Conservation (phyloP, 352 stramenopile species). For the Pythium aphanidermatum region DNA sequence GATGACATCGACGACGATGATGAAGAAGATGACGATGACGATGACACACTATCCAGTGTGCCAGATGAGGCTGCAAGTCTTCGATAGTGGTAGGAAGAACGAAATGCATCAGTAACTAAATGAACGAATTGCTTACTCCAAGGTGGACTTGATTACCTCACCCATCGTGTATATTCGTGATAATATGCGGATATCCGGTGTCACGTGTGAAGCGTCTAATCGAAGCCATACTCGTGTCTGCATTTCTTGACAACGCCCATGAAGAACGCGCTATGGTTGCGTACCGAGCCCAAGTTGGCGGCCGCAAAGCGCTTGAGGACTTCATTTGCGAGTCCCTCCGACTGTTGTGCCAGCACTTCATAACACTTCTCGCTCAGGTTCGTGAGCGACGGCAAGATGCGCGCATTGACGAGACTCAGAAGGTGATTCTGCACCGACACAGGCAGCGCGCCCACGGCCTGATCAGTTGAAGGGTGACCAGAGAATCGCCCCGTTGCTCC, state of each 20-base stretch:
- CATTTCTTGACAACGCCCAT: slow-evolving; percentile 78
- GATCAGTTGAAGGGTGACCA: slow-evolving; percentile 17
- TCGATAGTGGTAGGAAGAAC: background rate
- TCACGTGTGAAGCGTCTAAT: slow-evolving; percentile 9
- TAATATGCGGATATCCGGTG: background rate
- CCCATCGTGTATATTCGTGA: background rate
- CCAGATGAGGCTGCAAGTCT: slow-evolving; percentile 9
- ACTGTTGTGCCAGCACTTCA: slow-evolving; percentile 68
- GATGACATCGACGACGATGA: slow-evolving; percentile 37
- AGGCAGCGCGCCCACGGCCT: slow-evolving; percentile 31
- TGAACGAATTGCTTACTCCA: too few species aligned
- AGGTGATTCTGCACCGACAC: slow-evolving; percentile 66
- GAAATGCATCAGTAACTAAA: too few species aligned
- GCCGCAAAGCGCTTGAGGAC: slow-evolving; percentile 67
- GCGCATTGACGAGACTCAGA: slow-evolving; percentile 47
- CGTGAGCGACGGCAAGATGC: slow-evolving; percentile 52
- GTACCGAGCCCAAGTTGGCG: slow-evolving; percentile 60
- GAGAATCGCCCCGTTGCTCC: slow-evolving; percentile 16
- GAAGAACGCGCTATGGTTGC: slow-evolving; percentile 78
- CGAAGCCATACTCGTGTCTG: slow-evolving; percentile 73
- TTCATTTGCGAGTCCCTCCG: slow-evolving; percentile 67
- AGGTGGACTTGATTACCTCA: background rate
- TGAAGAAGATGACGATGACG: slow-evolving; percentile 13
- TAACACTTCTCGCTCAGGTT: slow-evolving; percentile 80
- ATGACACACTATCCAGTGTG: slow-evolving; percentile 14